A percentile compares a stretch with the other conserved stretches of the same genome.
Conservation (phyloP, 2,329 filamentous ascomycete genomes). For the Fusarium sp. region DNA sequence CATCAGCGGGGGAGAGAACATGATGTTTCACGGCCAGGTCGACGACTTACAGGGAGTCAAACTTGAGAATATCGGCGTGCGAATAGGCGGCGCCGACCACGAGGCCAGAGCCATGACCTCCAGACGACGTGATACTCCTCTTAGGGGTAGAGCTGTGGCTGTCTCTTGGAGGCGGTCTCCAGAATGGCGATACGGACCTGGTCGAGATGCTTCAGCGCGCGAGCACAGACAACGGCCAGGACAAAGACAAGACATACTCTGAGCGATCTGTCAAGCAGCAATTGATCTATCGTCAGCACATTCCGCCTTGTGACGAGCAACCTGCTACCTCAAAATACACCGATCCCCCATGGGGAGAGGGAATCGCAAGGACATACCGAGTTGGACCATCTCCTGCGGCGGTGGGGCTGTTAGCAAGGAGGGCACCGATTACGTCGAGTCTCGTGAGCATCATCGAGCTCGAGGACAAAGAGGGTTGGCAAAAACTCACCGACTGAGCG, state of each 20-base stretch:
- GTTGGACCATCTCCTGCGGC: constrained; percentile 97
- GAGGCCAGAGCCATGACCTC: constrained; percentile 67
- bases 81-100: constrained; percentile 96
- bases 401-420: constrained; percentile 50
- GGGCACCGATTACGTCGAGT: constrained; percentile 38
- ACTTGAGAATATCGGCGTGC: constrained; percentile 92
- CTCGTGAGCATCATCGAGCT: constrained; percentile 28
- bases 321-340: constrained; percentile 10
- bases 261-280: constrained; percentile 60
- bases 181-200: constrained; percentile 89
- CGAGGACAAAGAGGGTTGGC: constrained; percentile 18
- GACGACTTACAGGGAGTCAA: constrained; percentile 73
- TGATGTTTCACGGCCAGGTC: not conserved
- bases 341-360: not conserved
- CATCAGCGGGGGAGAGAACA: constrained; percentile 14
- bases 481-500: constrained; percentile 69
- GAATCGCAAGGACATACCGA: constrained; percentile 70
- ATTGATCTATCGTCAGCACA: constrained; percentile 43
- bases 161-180: constrained; percentile 69
- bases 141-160: constrained; percentile 54
- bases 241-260: constrained; percentile 60
- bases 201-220: constrained; percentile 43
- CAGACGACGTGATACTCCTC: constrained; percentile 53
- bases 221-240: constrained; percentile 9
- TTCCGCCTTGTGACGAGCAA: constrained; percentile 22